A percentile compares a stretch with the other conserved stretches of the same genome.
These are phyloP conservation scores for Bryum argenteum DNA, from an alignment of 225 moss, liverwort and hornwort genomes.

Conservation along the genomic window DNA sequence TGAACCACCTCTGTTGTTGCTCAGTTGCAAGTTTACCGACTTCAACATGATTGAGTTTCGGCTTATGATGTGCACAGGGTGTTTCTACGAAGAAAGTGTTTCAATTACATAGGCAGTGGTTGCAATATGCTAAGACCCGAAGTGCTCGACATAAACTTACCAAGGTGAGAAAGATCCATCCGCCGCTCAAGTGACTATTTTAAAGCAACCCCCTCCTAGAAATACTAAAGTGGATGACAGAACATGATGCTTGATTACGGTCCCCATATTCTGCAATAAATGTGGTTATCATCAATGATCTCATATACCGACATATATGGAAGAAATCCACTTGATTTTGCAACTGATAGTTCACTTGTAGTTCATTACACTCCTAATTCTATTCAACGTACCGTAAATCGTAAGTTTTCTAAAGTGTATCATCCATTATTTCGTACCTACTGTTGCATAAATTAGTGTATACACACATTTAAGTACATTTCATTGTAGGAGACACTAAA, in stretches of 20 bases:
- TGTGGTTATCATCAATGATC: too few species aligned
- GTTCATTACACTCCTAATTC: background rate
- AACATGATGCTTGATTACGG: too few species aligned
- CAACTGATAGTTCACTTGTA: background rate
- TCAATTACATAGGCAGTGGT: slow-evolving; percentile 95
- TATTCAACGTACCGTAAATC: too few species aligned
- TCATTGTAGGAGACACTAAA: too few species aligned
- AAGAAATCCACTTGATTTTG: background rate
- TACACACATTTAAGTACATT: too few species aligned
- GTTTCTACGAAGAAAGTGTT: slow-evolving; percentile 85
- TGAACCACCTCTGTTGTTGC: slow-evolving; percentile 8
- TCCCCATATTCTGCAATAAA: background rate
- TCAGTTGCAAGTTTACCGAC: background rate
- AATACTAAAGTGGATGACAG: too few species aligned
- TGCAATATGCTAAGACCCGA: slow-evolving; percentile 89
- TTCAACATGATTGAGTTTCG: slow-evolving; percentile 6
- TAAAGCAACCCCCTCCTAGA: background rate
- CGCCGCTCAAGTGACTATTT: background rate
- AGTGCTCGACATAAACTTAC: slow-evolving; percentile 98
- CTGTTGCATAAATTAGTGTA: too few species aligned
- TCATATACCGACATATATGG: background rate
- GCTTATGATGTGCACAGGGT: slow-evolving; percentile 65
- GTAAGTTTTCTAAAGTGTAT: too few species aligned
- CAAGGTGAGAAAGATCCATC: slow-evolving; percentile 51
- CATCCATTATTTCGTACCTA: too few species aligned